Percentiles rank a stretch among this genome's conserved stretches.
Conservation (phyloP, 176 grass and related monocot genomes). For the Triticum aestivum region DNA sequence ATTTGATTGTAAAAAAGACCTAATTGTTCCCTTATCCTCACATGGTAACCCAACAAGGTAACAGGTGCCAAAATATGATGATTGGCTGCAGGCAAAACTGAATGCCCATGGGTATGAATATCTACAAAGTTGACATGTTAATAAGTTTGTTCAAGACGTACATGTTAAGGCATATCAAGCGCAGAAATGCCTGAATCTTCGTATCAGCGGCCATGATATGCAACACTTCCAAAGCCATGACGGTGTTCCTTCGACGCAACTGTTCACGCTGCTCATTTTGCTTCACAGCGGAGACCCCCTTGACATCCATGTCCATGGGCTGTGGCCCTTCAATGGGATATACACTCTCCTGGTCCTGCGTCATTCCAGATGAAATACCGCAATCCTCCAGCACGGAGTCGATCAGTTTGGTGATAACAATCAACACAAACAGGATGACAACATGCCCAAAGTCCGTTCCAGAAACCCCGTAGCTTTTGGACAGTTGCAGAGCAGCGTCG, state of each 20-base stretch:
- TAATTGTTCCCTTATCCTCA: not conserved
- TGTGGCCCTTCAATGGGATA: constrained; percentile 44
- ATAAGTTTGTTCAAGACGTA: constrained; percentile 35
- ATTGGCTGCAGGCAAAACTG: not conserved
- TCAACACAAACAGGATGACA: constrained; percentile 65
- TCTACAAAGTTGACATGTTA: not conserved
- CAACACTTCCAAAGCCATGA: constrained; percentile 69
- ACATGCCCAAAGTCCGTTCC: constrained; percentile 54
- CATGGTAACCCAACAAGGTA: not conserved
- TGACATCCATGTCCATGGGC: constrained; percentile 52
- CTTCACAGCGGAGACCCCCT: constrained; percentile 43
- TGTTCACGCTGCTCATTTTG: constrained; percentile 53
- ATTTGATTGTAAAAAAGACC: not conserved
- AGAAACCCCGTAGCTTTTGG: constrained; percentile 40
- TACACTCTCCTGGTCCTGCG: constrained; percentile 28
- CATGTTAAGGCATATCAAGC: constrained; percentile 83
- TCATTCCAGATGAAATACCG: constrained; percentile 36
- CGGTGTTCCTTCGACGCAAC: constrained; percentile 60
- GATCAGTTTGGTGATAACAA: constrained; percentile 58
- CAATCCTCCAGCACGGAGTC: constrained; percentile 77
- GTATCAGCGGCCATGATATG: constrained; percentile 70
- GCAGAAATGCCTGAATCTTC: constrained; percentile 75
- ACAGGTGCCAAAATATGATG: not conserved
- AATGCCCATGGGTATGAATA: not conserved
- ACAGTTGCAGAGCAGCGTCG: constrained; percentile 66